These are phyloP conservation scores for Talaromyces adpressus DNA, from an alignment of 495 filamentous ascomycete species.

Conservation along the genomic window DNA sequence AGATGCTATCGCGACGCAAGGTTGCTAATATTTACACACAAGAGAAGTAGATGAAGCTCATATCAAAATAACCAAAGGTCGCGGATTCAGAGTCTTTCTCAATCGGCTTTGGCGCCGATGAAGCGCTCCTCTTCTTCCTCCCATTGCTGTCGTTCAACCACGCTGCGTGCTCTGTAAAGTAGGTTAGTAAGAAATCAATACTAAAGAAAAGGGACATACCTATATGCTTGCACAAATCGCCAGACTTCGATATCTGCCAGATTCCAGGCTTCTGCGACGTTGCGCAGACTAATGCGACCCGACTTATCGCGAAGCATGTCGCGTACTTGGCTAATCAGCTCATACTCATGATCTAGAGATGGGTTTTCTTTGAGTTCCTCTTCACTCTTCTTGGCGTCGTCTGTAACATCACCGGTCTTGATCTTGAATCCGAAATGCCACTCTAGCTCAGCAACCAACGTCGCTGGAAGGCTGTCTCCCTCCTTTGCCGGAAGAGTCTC, in stretches of 20 bases:
- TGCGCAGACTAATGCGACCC: slow-evolving; percentile 35
- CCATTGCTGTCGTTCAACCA: slow-evolving; percentile 41
- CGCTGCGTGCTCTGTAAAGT: slow-evolving; percentile 28
- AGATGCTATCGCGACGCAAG: slow-evolving; percentile 3
- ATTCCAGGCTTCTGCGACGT: slow-evolving; percentile 84
- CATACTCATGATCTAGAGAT: slow-evolving; percentile 45
- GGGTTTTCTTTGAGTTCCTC: slow-evolving; percentile 35
- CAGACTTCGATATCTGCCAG: slow-evolving; percentile 88
- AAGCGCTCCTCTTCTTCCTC: slow-evolving; percentile 39
- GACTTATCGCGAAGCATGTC: slow-evolving; percentile 33
- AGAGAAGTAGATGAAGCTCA: slow-evolving; percentile 9
- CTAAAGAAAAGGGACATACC: slow-evolving; percentile 16
- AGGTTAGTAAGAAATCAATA: too few species aligned
- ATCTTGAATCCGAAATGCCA: slow-evolving; percentile 87
- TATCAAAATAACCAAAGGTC: neutral
- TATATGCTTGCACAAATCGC: slow-evolving; percentile 76
- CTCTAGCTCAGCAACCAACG: slow-evolving; percentile 58
- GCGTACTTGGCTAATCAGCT: slow-evolving; percentile 54
- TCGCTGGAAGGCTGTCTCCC: slow-evolving; percentile 32
- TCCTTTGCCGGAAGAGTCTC: slow-evolving; percentile 48
- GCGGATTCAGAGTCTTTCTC: neutral
- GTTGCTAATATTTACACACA: slow-evolving; percentile 2
- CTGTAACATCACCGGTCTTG: slow-evolving; percentile 40
- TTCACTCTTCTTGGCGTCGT: slow-evolving; percentile 31
- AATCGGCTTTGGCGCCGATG: slow-evolving; percentile 21